Evolutionary conservation across 192 early-diverging fungal species (phyloP).

Genomic region (Backusella mclennaniae): DNA sequence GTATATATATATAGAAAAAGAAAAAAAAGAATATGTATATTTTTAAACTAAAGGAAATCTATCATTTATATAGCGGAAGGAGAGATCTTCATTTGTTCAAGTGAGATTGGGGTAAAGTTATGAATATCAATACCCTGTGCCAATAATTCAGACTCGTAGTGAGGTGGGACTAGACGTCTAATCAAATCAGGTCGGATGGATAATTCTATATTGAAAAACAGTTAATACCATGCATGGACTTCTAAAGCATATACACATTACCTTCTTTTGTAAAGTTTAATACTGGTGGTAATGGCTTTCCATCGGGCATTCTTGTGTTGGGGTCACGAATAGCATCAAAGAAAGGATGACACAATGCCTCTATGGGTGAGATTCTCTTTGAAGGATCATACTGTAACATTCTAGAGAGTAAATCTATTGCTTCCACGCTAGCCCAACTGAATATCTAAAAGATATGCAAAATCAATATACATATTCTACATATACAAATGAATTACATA

Average conservation of each 20-base stretch:
- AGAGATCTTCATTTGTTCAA: slow-evolving; percentile 39
- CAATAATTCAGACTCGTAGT: slow-evolving; percentile 61
- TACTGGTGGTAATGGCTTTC: slow-evolving; percentile 78
- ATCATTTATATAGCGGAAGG: slow-evolving; percentile 17
- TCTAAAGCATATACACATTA: slow-evolving; percentile 27
- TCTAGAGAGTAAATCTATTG: slow-evolving; percentile 78
- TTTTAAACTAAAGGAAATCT: neutral
- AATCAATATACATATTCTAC: slow-evolving; percentile 71
- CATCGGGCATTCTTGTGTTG: slow-evolving; percentile 77
- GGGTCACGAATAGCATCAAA: slow-evolving; percentile 94
- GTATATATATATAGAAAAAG: neutral
- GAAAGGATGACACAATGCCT: slow-evolving; percentile 92
- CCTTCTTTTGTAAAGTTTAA: slow-evolving; percentile 86
- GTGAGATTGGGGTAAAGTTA: slow-evolving; percentile 67
- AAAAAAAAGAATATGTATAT: neutral
- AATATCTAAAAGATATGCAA: slow-evolving; percentile 63
- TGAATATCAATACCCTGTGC: slow-evolving; percentile 73
- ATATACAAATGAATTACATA: slow-evolving; percentile 44
- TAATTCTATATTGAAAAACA: slow-evolving; percentile 57
- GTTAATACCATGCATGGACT: neutral
- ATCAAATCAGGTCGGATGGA: slow-evolving; percentile 85
- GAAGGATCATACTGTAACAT: slow-evolving; percentile 92
- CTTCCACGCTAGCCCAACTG: slow-evolving; percentile 64
- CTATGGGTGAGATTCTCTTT: slow-evolving; percentile 81
- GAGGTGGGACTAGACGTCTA: slow-evolving; percentile 78